Percentiles rank a stretch among this genome's conserved stretches.
These are phyloP conservation scores for Globisporangium rhizosaccharum DNA, from an alignment of 352 stramenopile genomes.

Conservation along the genomic window DNA sequence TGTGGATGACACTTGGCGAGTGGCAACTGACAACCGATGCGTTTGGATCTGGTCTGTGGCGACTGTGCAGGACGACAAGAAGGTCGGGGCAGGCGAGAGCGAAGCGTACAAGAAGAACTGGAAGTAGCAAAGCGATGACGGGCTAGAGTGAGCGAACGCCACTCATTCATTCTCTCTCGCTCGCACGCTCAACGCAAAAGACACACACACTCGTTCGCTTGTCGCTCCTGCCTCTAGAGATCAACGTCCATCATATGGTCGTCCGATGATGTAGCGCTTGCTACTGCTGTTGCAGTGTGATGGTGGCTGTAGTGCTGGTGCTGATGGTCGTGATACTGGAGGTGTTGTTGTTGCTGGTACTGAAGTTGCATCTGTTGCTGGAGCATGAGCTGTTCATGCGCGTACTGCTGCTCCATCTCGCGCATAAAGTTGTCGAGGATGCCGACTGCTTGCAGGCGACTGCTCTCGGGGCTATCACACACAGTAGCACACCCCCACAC, in stretches of 20 bases:
- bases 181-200: slow-evolving; percentile 3
- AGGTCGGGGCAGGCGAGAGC: slow-evolving; percentile 59
- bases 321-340: slow-evolving; percentile 17
- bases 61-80: slow-evolving; percentile 34
- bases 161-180: not conserved
- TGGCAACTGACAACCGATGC: not conserved
- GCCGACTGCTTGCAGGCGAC: slow-evolving; percentile 48
- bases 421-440: slow-evolving; percentile 54
- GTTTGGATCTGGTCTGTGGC: not conserved
- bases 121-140: slow-evolving; percentile 36
- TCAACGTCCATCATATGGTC: slow-evolving; percentile 66
- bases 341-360: slow-evolving; percentile 16
- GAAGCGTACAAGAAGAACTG: slow-evolving; percentile 76
- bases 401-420: slow-evolving; percentile 53
- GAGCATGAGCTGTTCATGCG: slow-evolving; percentile 17
- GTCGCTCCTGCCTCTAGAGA: slow-evolving; percentile 16
- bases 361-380: slow-evolving; percentile 25
- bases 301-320: not conserved
- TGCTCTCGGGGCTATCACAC: slow-evolving; percentile 26
- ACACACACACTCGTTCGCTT: not conserved
- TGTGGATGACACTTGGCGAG: not conserved
- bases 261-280: slow-evolving; percentile 16
- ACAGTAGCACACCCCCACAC: not conserved
- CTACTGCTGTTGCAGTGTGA: slow-evolving; percentile 3
- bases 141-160: slow-evolving; percentile 9